Evolutionary conservation across 768 basidiomycete species (phyloP).

Genomic region (Trametopsis cervina): DNA sequence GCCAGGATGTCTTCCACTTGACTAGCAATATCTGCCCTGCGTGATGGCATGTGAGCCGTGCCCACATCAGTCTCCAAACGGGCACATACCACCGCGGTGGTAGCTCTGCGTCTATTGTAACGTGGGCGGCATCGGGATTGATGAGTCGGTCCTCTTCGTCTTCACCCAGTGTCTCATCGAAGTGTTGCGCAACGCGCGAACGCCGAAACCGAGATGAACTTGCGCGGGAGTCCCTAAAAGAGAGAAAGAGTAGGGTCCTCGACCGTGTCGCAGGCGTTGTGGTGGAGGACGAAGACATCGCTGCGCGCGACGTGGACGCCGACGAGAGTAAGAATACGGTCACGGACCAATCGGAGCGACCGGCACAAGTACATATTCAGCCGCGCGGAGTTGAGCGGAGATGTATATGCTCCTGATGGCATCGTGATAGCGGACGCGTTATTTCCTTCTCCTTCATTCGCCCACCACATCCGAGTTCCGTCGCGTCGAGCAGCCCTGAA

Average conservation of each 20-base stretch:
- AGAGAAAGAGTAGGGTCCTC: constrained; percentile 88
- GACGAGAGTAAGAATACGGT: constrained; percentile 8
- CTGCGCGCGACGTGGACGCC: constrained; percentile 11
- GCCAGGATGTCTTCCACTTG: constrained; percentile 78
- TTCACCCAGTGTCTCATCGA: constrained; percentile 43
- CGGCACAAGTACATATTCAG: not conserved
- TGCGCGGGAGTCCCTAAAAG: constrained; percentile 77
- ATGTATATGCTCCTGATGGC: not conserved
- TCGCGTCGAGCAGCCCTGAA: not conserved
- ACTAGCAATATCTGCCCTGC: constrained; percentile 89
- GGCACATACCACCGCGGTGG: constrained; percentile 79
- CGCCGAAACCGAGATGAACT: constrained; percentile 35
- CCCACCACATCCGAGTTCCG: constrained; percentile 5
- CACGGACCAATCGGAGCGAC: constrained; percentile 3
- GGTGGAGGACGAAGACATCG: constrained; percentile 24
- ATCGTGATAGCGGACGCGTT: too few relatives aligned
- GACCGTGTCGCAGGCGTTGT: constrained; percentile 63
- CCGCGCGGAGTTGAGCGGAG: not conserved
- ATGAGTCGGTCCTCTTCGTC: constrained; percentile 70
- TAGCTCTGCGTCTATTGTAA: constrained; percentile 50
- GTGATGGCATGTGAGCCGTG: constrained; percentile 3
- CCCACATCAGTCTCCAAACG: constrained; percentile 7
- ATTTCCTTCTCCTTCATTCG: too few relatives aligned
- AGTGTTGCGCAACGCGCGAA: constrained; percentile 27
- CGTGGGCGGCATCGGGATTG: constrained; percentile 35